Conservation (phyloP, 2,329 filamentous ascomycete species). For the Botrytis squamosa region DNA sequence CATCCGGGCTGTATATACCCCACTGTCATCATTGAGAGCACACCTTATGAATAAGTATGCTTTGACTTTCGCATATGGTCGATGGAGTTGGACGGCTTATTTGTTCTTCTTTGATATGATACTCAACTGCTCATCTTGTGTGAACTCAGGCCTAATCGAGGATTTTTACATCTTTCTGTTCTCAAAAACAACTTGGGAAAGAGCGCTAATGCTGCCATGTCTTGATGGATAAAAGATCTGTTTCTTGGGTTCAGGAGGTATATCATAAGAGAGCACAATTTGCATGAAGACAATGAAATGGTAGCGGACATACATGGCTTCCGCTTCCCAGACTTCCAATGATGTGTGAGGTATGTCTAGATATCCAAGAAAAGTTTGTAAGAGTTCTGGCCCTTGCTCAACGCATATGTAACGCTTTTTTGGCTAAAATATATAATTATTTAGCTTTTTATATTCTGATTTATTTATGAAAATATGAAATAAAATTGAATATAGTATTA, state of each 20-base stretch:
- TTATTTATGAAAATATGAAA: too few species aligned
- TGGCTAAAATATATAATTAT: too few species aligned
- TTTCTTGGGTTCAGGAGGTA: background rate
- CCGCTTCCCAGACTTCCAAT: background rate
- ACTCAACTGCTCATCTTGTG: background rate
- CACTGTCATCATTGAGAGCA: background rate
- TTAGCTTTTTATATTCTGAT: too few species aligned
- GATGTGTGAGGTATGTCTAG: background rate
- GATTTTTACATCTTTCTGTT: background rate
- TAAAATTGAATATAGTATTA: too few species aligned
- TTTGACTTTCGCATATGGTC: background rate
- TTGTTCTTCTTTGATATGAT: background rate
- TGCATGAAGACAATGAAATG: background rate
- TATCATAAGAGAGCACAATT: too few species aligned
- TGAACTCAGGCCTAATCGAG: background rate
- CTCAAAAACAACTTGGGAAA: background rate
- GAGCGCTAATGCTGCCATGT: background rate
- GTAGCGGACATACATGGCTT: background rate
- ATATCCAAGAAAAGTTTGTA: too few species aligned
- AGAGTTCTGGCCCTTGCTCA: too few species aligned
- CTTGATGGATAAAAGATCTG: background rate
- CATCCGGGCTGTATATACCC: background rate
- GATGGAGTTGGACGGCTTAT: background rate
- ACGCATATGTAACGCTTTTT: too few species aligned
- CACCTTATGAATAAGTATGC: background rate